phyloP scores from a whole-genome alignment of 2,329 filamentous ascomycete species.

The Colletotrichum sp. region DNA sequence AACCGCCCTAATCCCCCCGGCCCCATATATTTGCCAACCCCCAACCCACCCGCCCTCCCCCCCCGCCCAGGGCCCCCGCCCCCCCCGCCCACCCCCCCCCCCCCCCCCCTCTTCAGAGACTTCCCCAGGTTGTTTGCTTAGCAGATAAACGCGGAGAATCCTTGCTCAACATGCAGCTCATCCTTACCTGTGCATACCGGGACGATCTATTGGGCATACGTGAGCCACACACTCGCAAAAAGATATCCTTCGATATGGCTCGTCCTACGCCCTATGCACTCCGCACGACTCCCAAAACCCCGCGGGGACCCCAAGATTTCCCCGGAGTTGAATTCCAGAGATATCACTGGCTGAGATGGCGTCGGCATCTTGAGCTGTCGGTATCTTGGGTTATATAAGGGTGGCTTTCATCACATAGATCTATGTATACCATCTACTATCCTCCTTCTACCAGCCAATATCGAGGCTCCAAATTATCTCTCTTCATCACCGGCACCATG shows the following conservation, averaged over 20 bases:
- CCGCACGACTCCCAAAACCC: background rate
- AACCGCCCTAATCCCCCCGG: too few relatives aligned
- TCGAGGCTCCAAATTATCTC: background rate
- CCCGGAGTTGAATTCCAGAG: background rate
- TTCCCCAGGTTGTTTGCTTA: background rate
- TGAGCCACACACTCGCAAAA: background rate
- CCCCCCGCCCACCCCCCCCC: too few relatives aligned
- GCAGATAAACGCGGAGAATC: background rate
- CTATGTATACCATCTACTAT: too few relatives aligned
- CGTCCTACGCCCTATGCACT: background rate
- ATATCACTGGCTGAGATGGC: background rate
- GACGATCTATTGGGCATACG: background rate
- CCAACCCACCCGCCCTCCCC: too few relatives aligned
- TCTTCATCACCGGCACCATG: background rate
- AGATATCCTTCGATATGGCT: background rate
- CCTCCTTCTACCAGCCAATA: background rate
- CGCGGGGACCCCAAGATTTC: background rate
- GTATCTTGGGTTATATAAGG: background rate
- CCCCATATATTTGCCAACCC: too few relatives aligned
- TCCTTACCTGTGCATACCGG: background rate
- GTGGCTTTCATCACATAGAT: background rate
- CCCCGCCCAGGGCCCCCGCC: too few relatives aligned
- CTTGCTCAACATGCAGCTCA: background rate
- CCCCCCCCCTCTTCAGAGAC: background rate
- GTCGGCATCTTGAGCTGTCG: background rate